phyloP scores from a whole-genome alignment of 495 filamentous ascomycete species.

The Coniosporium apollinis region DNA sequence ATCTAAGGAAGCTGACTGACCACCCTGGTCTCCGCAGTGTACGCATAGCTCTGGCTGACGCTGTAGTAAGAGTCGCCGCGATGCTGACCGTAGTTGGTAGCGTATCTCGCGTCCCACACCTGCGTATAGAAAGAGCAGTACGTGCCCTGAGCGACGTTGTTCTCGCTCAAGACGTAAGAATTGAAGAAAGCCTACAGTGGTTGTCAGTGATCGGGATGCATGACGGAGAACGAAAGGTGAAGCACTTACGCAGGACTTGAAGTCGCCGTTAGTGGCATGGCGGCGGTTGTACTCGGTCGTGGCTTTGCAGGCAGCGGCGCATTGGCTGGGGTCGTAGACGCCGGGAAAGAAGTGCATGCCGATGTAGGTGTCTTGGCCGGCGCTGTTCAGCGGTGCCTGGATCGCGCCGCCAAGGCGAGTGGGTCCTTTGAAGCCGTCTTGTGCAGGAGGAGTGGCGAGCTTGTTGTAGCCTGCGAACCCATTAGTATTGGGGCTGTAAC shows the following conservation, averaged over 20 bases:
- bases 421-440: constrained; percentile 2
- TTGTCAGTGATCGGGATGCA: background rate
- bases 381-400: constrained; percentile 1
- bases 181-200: constrained; percentile 7
- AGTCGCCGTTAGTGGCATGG: too few species aligned
- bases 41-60: constrained; percentile 4
- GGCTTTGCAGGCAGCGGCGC: constrained; percentile 7
- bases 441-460: constrained; percentile 2
- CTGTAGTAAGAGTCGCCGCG: constrained; percentile 4
- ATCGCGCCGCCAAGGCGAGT: constrained; percentile 10
- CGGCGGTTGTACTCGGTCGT: constrained; percentile 8
- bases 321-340: constrained; percentile 9
- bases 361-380: constrained; percentile 5
- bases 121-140: constrained; percentile 9
- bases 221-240: too few species aligned
- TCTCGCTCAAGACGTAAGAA: constrained; percentile 10
- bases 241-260: too few species aligned
- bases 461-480: constrained; percentile 3
- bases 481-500: background rate
- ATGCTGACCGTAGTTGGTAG: constrained; percentile 2
- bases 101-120: constrained; percentile 2
- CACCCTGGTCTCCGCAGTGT: constrained; percentile 1
- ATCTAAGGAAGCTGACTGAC: constrained; percentile 1
- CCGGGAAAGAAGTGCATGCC: constrained; percentile 13
- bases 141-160: constrained; percentile 9